Conservation (phyloP, 768 basidiomycete genomes). For the Mycena haematopus region DNA sequence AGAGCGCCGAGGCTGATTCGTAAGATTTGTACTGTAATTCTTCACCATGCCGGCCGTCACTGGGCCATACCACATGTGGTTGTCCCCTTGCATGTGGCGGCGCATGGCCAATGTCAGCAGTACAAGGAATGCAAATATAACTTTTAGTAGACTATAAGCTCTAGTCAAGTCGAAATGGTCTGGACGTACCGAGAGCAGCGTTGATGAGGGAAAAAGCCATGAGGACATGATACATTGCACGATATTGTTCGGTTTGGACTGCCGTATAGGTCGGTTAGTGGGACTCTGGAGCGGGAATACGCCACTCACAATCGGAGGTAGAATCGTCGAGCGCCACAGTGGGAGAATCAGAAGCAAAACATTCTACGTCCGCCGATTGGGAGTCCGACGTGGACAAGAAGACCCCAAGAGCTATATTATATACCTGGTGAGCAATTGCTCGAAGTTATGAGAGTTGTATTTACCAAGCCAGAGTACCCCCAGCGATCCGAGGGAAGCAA, state of each 20-base stretch:
- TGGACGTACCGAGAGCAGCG: constrained; percentile 65
- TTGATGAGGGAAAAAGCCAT: constrained; percentile 84
- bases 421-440: constrained; percentile 26
- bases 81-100: constrained; percentile 28
- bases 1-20: constrained; percentile 12
- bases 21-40: constrained; percentile 25
- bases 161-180: neutral
- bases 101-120: constrained; percentile 25
- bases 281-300: neutral
- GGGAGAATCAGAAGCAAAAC: constrained; percentile 64
- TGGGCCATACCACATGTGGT: constrained; percentile 51
- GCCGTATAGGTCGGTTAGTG: constrained; percentile 23
- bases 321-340: constrained; percentile 59
- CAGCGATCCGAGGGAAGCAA: constrained; percentile 71
- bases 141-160: neutral
- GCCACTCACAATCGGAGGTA: constrained; percentile 67
- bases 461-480: constrained; percentile 83
- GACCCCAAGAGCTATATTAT: constrained; percentile 68
- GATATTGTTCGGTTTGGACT: constrained; percentile 88
- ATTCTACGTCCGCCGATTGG: constrained; percentile 82
- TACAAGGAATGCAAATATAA: constrained; percentile 23
- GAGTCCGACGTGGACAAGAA: constrained; percentile 79
- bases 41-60: constrained; percentile 45
- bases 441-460: constrained; percentile 31
- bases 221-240: constrained; percentile 87